phyloP scores from a whole-genome alignment of 257 asterid species.

The Plantago major region DNA sequence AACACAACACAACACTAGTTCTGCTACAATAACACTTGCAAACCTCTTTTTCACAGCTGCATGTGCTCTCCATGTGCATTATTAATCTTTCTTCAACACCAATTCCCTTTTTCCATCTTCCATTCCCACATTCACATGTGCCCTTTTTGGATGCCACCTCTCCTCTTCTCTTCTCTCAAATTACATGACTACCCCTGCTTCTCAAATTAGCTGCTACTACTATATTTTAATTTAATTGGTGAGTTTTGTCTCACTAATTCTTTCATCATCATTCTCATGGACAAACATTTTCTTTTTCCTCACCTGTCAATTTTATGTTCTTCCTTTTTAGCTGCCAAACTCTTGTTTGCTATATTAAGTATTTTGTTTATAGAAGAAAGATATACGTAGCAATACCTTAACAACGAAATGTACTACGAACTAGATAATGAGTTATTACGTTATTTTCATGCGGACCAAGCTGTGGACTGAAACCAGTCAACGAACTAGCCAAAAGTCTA shows the following conservation, averaged over 20 bases:
- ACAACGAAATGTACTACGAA: too few species aligned
- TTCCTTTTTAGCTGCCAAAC: neutral
- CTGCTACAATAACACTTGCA: conserved; percentile 12
- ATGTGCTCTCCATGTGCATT: conserved; percentile 81
- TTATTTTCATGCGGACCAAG: too few species aligned
- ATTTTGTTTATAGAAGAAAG: too few species aligned
- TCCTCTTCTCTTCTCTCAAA: neutral
- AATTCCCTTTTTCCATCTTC: neutral
- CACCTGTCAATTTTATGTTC: conserved; percentile 2
- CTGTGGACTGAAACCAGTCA: too few species aligned
- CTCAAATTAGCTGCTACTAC: conserved; percentile 1
- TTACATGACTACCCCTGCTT: conserved; percentile 20
- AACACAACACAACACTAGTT: neutral
- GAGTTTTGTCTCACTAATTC: conserved; percentile 28
- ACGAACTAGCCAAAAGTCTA: too few species aligned
- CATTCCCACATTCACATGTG: conserved; percentile 66
- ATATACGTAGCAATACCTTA: too few species aligned
- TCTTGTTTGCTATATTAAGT: too few species aligned
- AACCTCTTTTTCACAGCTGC: conserved; percentile 28
- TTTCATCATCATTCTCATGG: conserved; percentile 19
- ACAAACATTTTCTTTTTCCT: conserved; percentile 1
- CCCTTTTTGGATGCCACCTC: conserved; percentile 52
- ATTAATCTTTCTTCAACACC: neutral
- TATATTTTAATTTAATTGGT: neutral
- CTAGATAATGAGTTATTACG: too few species aligned